Evolutionary conservation across 2,329 filamentous ascomycete species (phyloP).

Genomic region (Phoma sp.): DNA sequence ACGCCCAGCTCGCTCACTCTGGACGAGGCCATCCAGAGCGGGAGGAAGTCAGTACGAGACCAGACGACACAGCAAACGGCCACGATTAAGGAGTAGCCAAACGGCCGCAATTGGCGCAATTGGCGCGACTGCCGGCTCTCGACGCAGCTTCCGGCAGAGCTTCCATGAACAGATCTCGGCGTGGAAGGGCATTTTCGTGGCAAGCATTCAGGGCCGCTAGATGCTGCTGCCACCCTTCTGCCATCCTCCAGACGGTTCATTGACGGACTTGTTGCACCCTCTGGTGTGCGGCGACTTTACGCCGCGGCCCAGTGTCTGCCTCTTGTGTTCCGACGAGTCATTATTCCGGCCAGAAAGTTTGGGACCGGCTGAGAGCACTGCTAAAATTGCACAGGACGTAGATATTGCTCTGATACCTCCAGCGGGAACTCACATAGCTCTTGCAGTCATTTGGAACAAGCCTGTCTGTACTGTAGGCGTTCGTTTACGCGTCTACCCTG

Average conservation of each 20-base stretch:
- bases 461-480: constrained; percentile 4
- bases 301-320: constrained; percentile 15
- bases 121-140: not conserved
- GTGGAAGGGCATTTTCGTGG: constrained; percentile 2
- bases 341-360: constrained; percentile 22
- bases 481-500: constrained; percentile 2
- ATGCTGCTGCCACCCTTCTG: constrained; percentile 23
- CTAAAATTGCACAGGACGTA: constrained; percentile 6
- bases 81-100: not conserved
- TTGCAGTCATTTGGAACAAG: not conserved
- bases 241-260: constrained; percentile 4
- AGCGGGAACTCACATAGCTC: not conserved
- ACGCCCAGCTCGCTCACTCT: constrained; percentile 10
- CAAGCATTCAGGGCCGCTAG: constrained; percentile 28
- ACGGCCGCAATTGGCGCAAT: not conserved
- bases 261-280: constrained; percentile 12
- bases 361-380: constrained; percentile 15
- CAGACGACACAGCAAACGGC: constrained; percentile 5
- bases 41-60: constrained; percentile 16
- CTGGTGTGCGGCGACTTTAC: constrained; percentile 8
- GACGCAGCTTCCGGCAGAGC: constrained; percentile 4
- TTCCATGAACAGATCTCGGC: constrained; percentile 9
- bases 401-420: not conserved
- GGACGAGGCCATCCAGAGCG: constrained; percentile 2
- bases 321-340: constrained; percentile 22